A percentile compares a stretch with the other conserved stretches of the same genome.
These are phyloP conservation scores for Phyllosticta citrichinensis DNA, from an alignment of 2,329 filamentous ascomycete genomes.

Conservation along the genomic window DNA sequence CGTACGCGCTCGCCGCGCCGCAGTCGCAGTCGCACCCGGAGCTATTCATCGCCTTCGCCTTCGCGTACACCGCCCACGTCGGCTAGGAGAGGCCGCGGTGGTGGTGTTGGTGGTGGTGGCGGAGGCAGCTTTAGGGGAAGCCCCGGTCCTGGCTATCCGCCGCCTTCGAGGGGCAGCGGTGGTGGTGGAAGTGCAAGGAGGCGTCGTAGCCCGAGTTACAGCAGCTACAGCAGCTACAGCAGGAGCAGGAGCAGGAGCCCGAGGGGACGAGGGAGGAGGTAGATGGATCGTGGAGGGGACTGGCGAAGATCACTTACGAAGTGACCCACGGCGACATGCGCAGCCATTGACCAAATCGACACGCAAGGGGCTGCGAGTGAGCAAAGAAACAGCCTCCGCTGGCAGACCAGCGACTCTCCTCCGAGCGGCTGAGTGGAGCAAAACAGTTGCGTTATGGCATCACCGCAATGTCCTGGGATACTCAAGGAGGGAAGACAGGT, in stretches of 20 bases:
- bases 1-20: constrained; percentile 2
- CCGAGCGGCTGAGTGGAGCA: too few relatives aligned
- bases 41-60: neutral
- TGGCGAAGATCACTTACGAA: neutral
- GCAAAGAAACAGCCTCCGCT: too few relatives aligned
- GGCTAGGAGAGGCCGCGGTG: constrained; percentile 28
- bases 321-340: neutral
- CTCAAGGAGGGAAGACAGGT: too few relatives aligned
- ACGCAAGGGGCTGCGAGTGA: too few relatives aligned
- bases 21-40: constrained; percentile 8
- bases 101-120: constrained; percentile 23
- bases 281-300: neutral
- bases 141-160: constrained; percentile 27
- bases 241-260: constrained; percentile 33
- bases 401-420: too few relatives aligned
- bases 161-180: constrained; percentile 28
- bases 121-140: constrained; percentile 26
- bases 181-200: constrained; percentile 28
- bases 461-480: too few relatives aligned
- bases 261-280: constrained; percentile 21
- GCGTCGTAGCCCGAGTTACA: constrained; percentile 52
- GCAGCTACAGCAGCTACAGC: constrained; percentile 50
- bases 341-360: too few relatives aligned
- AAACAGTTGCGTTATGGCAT: too few relatives aligned
- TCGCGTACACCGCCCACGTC: constrained; percentile 9